phyloP scores from a whole-genome alignment of 768 basidiomycete genomes.

The Heimioporus sp. region DNA sequence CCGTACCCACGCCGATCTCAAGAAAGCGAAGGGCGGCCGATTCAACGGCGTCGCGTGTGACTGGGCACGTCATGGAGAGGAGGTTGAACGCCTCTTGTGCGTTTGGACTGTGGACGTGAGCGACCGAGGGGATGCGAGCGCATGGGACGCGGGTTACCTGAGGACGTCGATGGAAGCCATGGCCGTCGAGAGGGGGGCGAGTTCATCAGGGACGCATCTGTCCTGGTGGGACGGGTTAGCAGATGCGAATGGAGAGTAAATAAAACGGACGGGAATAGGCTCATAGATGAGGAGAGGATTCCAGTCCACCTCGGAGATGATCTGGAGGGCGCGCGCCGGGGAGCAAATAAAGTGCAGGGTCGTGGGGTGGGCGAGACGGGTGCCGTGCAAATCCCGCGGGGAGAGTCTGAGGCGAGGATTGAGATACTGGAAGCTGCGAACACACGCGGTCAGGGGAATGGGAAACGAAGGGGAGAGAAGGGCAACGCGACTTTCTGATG shows the following conservation, averaged over 20 bases:
- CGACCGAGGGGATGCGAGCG: background rate
- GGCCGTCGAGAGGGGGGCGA: constrained; percentile 61
- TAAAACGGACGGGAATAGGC: constrained; percentile 72
- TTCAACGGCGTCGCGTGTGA: constrained; percentile 55
- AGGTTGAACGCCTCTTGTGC: constrained; percentile 78
- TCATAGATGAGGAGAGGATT: constrained; percentile 72
- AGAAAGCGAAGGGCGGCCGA: constrained; percentile 64
- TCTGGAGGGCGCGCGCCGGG: constrained; percentile 62
- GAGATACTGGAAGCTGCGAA: constrained; percentile 70
- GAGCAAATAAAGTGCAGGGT: constrained; percentile 86
- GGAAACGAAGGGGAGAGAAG: constrained; percentile 7
- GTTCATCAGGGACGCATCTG: constrained; percentile 75
- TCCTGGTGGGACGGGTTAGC: constrained; percentile 42
- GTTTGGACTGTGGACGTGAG: constrained; percentile 60
- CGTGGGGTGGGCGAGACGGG: constrained; percentile 48
- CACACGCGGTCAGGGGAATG: constrained; percentile 9
- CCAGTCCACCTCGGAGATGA: constrained; percentile 73
- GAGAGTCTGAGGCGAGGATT: constrained; percentile 69
- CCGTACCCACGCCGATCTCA: constrained; percentile 52
- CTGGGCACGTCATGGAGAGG: constrained; percentile 48
- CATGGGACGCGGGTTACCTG: constrained; percentile 43
- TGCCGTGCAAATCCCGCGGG: constrained; percentile 62
- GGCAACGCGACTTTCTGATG: constrained; percentile 51
- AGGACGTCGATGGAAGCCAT: constrained; percentile 63
- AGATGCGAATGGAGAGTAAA: background rate